phyloP scores from a whole-genome alignment of 1,139 yeast species.

The Geotrichum histeridarum region DNA sequence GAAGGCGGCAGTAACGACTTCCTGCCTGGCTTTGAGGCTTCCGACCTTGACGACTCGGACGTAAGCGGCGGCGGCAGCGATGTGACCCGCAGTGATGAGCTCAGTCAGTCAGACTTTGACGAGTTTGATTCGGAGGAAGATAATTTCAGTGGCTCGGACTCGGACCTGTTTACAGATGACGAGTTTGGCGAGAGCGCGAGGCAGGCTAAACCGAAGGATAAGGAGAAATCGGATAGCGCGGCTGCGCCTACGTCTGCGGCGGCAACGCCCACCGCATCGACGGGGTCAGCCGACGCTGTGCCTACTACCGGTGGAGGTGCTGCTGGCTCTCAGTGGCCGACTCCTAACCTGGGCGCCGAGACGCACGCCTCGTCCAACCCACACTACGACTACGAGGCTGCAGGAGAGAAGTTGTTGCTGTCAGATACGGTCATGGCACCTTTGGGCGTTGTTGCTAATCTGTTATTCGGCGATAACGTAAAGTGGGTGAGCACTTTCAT shows the following conservation, averaged over 20 bases:
- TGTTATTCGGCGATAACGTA: conserved; percentile 72
- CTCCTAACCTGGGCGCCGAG: conserved; percentile 47
- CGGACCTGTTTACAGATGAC: conserved; percentile 20
- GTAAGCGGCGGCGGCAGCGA: conserved; percentile 17
- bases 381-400: conserved; percentile 49
- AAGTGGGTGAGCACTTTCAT: conserved; percentile 50
- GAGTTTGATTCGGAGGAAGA: conserved; percentile 28
- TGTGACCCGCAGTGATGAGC: conserved; percentile 24
- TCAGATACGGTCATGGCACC: conserved; percentile 70
- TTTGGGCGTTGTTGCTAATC: conserved; percentile 63
- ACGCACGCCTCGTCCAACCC: conserved; percentile 52
- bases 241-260: conserved; percentile 21
- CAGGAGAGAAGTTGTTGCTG: conserved; percentile 55
- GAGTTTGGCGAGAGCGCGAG: conserved; percentile 25
- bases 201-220: conserved; percentile 7
- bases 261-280: conserved; percentile 17
- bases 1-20: neutral
- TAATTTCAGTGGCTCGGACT: conserved; percentile 20
- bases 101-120: conserved; percentile 9
- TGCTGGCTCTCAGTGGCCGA: conserved; percentile 30
- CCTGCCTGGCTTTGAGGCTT: conserved; percentile 44
- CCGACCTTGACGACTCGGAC: conserved; percentile 33
- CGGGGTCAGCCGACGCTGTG: neutral
- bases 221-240: conserved; percentile 8
- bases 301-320: conserved; percentile 3